Base-by-base conservation (phyloP, 352 stramenopile species). In the Plasmopara viticola region DNA sequence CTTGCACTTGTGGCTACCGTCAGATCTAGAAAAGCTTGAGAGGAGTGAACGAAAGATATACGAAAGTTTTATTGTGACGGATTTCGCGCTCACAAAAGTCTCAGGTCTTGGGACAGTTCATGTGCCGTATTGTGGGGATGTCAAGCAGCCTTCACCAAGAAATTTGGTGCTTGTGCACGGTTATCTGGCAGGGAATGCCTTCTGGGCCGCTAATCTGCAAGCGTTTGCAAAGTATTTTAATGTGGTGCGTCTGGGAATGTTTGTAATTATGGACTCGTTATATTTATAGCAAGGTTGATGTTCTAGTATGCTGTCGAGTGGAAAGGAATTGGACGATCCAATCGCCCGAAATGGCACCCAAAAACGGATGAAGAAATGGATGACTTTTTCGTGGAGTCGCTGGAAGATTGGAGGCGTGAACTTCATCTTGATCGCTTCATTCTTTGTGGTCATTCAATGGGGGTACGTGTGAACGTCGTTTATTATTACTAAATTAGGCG, bases 181-280 rank as follows among this genome's bases (percentile, higher is more conserved):
- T n/a, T 92, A 87, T 53, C 70, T 83, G 41, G 78, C 73, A 33
- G 77, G 77, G 0, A 92, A 92, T 35, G 72, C 70, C 0, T 88
- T 90, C 38, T 92, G 81, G 81, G 72, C 77, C 10, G 74, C 78
- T 50, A 92, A 85, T 39, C 48, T 92, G 4, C 72, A 88, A 81
- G 70, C 69, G 18, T 66, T 92, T 0, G 76, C 81, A 33, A 87
- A 88, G 59, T 76, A 58, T 9, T 92, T 86, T 53, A 86, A 90
- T 43, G 77, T 92, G 71, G 81, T 91, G 53, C 18, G 78, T 45
- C 8, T 12, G 25, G 2, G 39, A 29, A 41, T 8, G 10, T 12
- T 12, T 35, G 10, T 35, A 12, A 35, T 35, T 12, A 35, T 12
- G 31, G 31, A 8, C 31, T 35, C 10, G 31, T 35, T 3, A 30